These are phyloP conservation scores for Candida suzukii DNA, from an alignment of 805 yeast species.

Conservation along the genomic window DNA sequence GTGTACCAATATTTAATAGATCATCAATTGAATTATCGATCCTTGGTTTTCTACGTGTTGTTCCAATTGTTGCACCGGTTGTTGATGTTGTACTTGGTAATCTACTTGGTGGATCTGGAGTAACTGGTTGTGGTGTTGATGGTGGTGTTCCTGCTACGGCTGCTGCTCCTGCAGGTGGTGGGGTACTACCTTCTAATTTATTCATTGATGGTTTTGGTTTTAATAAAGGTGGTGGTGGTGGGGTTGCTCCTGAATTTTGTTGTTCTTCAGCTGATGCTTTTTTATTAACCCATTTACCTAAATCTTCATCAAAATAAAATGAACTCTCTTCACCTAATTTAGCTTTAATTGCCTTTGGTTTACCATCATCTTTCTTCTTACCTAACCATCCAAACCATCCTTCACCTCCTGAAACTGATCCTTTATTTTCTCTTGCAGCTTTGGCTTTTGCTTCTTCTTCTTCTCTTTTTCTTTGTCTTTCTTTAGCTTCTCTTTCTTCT, in stretches of 20 bases:
- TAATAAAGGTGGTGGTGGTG: slow-evolving; percentile 71
- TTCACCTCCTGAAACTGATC: slow-evolving; percentile 3
- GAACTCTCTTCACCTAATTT: slow-evolving; percentile 75
- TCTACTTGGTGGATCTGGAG: slow-evolving; percentile 3
- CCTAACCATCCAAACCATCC: slow-evolving; percentile 62
- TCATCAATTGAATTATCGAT: slow-evolving; percentile 22
- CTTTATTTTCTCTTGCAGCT: slow-evolving; percentile 4
- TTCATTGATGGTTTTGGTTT: slow-evolving; percentile 24
- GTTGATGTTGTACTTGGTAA: slow-evolving; percentile 2
- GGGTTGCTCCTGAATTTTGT: slow-evolving; percentile 43
- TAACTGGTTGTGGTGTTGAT: background rate
- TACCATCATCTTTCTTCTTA: slow-evolving; percentile 41
- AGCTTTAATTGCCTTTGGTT: slow-evolving; percentile 74
- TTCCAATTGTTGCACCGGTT: background rate
- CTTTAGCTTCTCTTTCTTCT: slow-evolving; percentile 10
- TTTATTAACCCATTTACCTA: slow-evolving; percentile 81
- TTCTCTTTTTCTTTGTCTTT: slow-evolving; percentile 13
- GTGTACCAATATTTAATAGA: slow-evolving; percentile 16
- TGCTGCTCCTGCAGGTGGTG: slow-evolving; percentile 6
- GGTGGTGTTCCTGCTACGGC: slow-evolving; percentile 3
- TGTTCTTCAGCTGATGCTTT: slow-evolving; percentile 62
- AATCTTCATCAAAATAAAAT: slow-evolving; percentile 75
- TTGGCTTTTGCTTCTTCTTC: slow-evolving; percentile 14
- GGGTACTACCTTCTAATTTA: slow-evolving; percentile 20
- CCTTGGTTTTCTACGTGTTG: slow-evolving; percentile 2